Evolutionary conservation across 2,329 filamentous ascomycete species (phyloP).

Genomic region (Pleomassaria siparia): DNA sequence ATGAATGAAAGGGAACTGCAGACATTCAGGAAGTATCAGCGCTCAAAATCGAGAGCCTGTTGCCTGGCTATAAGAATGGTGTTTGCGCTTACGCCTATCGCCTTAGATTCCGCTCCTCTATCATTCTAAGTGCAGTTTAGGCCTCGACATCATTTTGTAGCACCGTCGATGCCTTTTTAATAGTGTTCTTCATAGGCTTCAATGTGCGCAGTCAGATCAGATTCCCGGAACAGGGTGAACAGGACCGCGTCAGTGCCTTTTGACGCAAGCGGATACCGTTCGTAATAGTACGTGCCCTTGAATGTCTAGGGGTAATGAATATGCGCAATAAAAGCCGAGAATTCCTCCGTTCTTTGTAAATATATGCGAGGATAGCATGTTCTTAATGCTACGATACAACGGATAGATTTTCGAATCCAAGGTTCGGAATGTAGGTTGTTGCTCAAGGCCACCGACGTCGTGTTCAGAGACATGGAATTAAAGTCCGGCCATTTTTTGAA

Average conservation of each 20-base stretch:
- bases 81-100: neutral
- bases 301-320: neutral
- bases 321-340: neutral
- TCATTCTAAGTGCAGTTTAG: neutral
- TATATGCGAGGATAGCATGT: neutral
- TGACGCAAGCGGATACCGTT: neutral
- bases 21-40: neutral
- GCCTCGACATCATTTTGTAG: neutral
- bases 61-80: neutral
- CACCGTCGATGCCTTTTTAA: neutral
- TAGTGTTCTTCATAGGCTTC: neutral
- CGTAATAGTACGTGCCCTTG: neutral
- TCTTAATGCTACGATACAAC: neutral
- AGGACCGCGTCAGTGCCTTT: neutral
- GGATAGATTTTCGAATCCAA: neutral
- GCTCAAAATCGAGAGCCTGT: neutral
- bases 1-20: neutral
- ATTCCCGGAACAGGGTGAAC: neutral
- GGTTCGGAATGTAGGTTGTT: neutral
- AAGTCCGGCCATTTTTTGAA: neutral
- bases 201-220: neutral
- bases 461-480: neutral
- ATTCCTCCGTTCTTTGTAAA: neutral
- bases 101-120: neutral
- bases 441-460: neutral